Evolutionary conservation across 768 basidiomycete species (phyloP).

Genomic region (Russula emetica): DNA sequence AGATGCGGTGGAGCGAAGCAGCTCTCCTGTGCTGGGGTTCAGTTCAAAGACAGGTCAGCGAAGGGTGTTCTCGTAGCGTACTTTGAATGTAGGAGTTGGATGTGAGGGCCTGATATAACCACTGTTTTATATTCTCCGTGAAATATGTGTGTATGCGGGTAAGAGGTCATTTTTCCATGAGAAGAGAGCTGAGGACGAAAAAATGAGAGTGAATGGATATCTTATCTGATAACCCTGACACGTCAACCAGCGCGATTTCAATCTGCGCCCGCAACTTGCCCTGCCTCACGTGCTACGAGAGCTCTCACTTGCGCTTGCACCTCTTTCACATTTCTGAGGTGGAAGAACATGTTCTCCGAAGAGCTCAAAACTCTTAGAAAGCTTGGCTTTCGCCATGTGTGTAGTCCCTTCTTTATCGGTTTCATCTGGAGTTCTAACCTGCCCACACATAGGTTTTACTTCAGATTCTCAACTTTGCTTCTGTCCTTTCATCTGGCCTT

Average conservation of each 20-base stretch:
- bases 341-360: conserved; percentile 24
- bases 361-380: conserved; percentile 24
- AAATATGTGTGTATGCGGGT: conserved; percentile 50
- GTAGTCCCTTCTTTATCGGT: not conserved
- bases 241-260: not conserved
- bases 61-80: conserved; percentile 35
- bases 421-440: not conserved
- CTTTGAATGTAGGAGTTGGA: conserved; percentile 56
- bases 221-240: conserved; percentile 17
- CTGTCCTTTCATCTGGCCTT: conserved; percentile 84
- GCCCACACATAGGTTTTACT: conserved; percentile 58
- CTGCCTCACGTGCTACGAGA: too few relatives aligned
- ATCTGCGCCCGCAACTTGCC: not conserved
- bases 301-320: not conserved
- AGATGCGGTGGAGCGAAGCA: conserved; percentile 44
- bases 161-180: conserved; percentile 25
- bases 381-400: conserved; percentile 28
- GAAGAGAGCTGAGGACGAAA: too few relatives aligned
- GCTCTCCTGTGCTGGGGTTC: conserved; percentile 46
- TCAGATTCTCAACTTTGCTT: conserved; percentile 87
- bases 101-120: conserved; percentile 55
- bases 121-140: conserved; percentile 37
- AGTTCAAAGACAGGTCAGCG: conserved; percentile 21
- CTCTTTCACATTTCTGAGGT: not conserved
- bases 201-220: not conserved